Base-by-base conservation (phyloP, 2,329 filamentous ascomycete species). In the Drechslerella coelobrocha region DNA sequence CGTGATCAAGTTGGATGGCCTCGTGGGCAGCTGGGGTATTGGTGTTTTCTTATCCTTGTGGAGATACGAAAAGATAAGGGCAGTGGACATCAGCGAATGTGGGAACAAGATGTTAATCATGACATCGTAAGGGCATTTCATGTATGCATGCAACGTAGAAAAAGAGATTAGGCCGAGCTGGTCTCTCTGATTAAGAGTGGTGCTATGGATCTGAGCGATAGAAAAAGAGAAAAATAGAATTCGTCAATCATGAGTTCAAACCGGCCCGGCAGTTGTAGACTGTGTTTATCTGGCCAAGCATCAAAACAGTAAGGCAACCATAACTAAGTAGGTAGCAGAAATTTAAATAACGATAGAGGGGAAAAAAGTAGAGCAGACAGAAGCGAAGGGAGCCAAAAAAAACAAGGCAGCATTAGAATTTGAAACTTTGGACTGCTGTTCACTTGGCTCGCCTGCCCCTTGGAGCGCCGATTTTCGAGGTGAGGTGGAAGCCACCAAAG, bases 401-500 rank as follows among this genome's bases (percentile, higher is more conserved):
- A n/a, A n/a, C n/a, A n/a, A n/a, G n/a, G n/a, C n/a, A n/a, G n/a
- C n/a, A n/a, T n/a, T n/a, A n/a, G n/a, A n/a, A 34, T 39, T 39
- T 21, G 23, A 51, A 45, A 26, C 47, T 45, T 54, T 21, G n/a
- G 27, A 26, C 27, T 21, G 8, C 24, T 26, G 10, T 45, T 29
- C 43, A 62, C 65, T 61, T 62, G 19, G 57, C 47, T n/a, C 65
- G 45, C n/a, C 34, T 10, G 19, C 65, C 65, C 23, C 65, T 57
- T 19, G 43, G 65, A 14, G 65, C 52, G 21, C 65, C 65, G 29
- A 69, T 72, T 50, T 65, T 72, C 29, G 60, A 60, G 4, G 60
- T 72, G 19, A 72, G 60, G 47, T 65, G 59, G 60, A 72, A 72
- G 5, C 68, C 68, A n/a, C 68, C 68, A 37, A 72, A 72, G n/a